These are phyloP conservation scores for Ceratocystis destructans DNA, from an alignment of 2,329 filamentous ascomycete species.

Conservation along the genomic window DNA sequence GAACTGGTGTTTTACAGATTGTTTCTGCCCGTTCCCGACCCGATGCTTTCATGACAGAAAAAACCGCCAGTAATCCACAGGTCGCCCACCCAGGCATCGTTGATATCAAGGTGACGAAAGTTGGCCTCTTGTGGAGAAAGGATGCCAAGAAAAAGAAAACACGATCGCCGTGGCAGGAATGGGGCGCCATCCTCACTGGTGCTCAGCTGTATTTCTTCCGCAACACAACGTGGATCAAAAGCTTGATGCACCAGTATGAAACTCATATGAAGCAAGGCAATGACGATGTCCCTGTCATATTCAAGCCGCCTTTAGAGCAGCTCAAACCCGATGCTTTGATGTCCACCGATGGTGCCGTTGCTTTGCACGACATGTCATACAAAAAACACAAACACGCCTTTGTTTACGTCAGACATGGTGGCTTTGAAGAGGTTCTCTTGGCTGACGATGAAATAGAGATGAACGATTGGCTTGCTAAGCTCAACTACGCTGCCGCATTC, in stretches of 20 bases:
- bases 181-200: conserved; percentile 92
- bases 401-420: conserved; percentile 72
- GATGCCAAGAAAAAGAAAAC: conserved; percentile 87
- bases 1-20: conserved; percentile 84
- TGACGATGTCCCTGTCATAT: conserved; percentile 64
- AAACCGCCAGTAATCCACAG: conserved; percentile 68
- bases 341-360: conserved; percentile 85
- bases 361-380: conserved; percentile 71
- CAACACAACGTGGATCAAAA: conserved; percentile 85
- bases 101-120: conserved; percentile 94
- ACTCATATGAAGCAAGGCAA: conserved; percentile 65
- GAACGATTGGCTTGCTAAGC: conserved; percentile 91
- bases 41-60: conserved; percentile 85
- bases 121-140: conserved; percentile 89
- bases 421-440: conserved; percentile 77
- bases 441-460: conserved; percentile 83
- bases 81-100: conserved; percentile 86
- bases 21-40: conserved; percentile 86
- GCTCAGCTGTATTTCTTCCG: conserved; percentile 95
- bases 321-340: conserved; percentile 92
- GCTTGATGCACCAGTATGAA: conserved; percentile 77
- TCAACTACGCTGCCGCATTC: conserved; percentile 94
- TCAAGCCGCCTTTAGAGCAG: conserved; percentile 75
- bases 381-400: conserved; percentile 95
- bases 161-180: conserved; percentile 95